Base-by-base conservation (phyloP, 202 grass and related monocot genomes). In the Digitaria exilis region DNA sequence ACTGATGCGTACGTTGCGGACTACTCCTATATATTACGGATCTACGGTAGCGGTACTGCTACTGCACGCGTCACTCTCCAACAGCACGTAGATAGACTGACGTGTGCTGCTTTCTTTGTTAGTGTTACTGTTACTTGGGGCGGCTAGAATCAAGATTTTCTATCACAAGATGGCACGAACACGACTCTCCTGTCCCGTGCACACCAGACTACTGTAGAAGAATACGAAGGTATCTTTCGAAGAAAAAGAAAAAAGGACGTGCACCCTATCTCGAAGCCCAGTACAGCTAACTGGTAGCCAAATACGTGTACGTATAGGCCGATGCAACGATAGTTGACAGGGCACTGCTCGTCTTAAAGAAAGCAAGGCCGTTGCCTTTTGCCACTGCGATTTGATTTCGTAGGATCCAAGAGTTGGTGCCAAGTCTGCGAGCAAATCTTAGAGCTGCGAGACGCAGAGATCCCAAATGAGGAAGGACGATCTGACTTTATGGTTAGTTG, bases 391-490 rank as follows among this genome's bases (percentile, higher is more conserved):
- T n/a, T 34, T 52, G 77, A 35, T 81, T 69, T 82, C 83, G 13
- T 86, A 60, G 77, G 29, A 65, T 72, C 71, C 45, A 85, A 85
- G 77, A 39, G 82, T 85, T 77, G 87, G 77, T 65, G 77, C 34
- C 28, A 28, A 17, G 87, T 76, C 82, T 46, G 65, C 14, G 45
- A 81, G 45, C 80, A 82, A 73, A 83, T 82, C 84, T 86, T 79
- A 68, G 16, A 49, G 83, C 5, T 3, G 32, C 75, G 12, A 9
- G 52, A 75, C 45, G 65, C n/a, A n/a, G n/a, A 18, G 68, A 59
- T 75, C 77, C 30, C 69, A 75, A 48, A 50, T 22, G 60, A 68
- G 59, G 50, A 81, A 87, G 78, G 61, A 69, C 54, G 69, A 75
- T 76, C 52, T 69, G 59, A 75, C 81, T 85, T 89, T 84, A 62